Evolutionary conservation across 495 filamentous ascomycete genomes (phyloP), one percentile per base, ranked within the genome.

Genomic region (Penicillium antarcticum): DNA sequence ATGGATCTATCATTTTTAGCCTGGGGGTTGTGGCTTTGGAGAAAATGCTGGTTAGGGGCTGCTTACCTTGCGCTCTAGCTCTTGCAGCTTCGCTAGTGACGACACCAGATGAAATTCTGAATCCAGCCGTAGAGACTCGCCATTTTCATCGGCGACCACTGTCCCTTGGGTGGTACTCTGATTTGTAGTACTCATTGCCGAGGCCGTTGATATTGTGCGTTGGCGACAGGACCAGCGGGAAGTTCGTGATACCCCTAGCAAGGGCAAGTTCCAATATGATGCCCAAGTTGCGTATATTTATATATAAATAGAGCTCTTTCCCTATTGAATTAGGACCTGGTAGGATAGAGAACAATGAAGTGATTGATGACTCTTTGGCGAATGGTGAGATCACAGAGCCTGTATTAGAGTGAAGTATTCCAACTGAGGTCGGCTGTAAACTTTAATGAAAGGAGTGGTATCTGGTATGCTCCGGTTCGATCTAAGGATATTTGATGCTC

Each of bases 21-120:
- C 44, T 36, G 35, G 14, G 13, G 19, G 6, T 13, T 9, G n/a
- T 39, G 36, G 9, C 11, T 40, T 47, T 11, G 5, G 4, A 23
- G 21, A 24, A 11, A 52, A 9, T 16, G 10, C 26, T 21, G 12
- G 19, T 36, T n/a, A 51, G 5, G 24, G 31, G 39, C 62, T 32
- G 39, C 62, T 32, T 32, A 73, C 72, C 56, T 63, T 71, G 19
- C 60, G 47, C 42, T 76, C 73, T 3, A 76, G 50, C 45, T 74
- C 61, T 53, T 76, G 73, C 2, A 76, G 64, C 45, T 74, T 74
- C 13, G 68, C 67, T 24, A 76, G 58, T 37, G 73, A 76, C 7
- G 70, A 69, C 7, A 74, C 65, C 11, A 76, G 65, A 39, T 76
- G 70, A 24, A 70, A 48, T 36, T 76, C 73, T 5, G 68, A 68